A percentile compares a stretch with the other conserved stretches of the same genome.
Evolutionary conservation across 2,329 filamentous ascomycete genomes (phyloP).

Genomic region (Microdochium paspali): DNA sequence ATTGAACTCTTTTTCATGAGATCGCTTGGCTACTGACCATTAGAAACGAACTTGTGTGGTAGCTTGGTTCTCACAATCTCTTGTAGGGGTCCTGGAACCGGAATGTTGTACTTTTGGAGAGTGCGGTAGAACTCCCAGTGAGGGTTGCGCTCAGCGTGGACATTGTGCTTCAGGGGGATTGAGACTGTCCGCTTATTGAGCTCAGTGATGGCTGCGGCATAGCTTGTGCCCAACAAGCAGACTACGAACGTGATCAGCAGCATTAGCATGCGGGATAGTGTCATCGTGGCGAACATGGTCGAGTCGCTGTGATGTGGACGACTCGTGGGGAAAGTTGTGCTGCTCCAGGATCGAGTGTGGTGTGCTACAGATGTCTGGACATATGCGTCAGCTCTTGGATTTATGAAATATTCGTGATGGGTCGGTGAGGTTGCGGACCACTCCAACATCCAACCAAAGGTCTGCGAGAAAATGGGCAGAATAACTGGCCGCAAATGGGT

Average conservation of each 20-base stretch:
- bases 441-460: no score
- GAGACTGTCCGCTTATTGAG: slow-evolving; percentile 4
- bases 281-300: no score
- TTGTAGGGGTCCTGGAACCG: slow-evolving; percentile 17
- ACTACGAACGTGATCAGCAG: not conserved
- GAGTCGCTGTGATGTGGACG: no score
- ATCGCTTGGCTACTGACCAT: slow-evolving; percentile 8
- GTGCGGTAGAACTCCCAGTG: slow-evolving; percentile 18
- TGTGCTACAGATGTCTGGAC: no score
- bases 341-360: no score
- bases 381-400: no score
- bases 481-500: no score
- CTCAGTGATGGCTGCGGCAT: not conserved
- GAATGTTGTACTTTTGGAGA: slow-evolving; percentile 20
- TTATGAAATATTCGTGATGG: no score
- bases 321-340: no score
- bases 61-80: slow-evolving; percentile 14
- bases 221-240: not conserved
- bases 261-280: not conserved
- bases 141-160: slow-evolving; percentile 13
- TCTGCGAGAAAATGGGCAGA: no score
- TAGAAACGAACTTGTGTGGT: slow-evolving; percentile 7
- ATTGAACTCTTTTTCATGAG: no score
- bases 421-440: no score
- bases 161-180: slow-evolving; percentile 13